These are phyloP conservation scores for Penicillium sp. DNA, from an alignment of 2,329 filamentous ascomycete species.

Conservation along the genomic window DNA sequence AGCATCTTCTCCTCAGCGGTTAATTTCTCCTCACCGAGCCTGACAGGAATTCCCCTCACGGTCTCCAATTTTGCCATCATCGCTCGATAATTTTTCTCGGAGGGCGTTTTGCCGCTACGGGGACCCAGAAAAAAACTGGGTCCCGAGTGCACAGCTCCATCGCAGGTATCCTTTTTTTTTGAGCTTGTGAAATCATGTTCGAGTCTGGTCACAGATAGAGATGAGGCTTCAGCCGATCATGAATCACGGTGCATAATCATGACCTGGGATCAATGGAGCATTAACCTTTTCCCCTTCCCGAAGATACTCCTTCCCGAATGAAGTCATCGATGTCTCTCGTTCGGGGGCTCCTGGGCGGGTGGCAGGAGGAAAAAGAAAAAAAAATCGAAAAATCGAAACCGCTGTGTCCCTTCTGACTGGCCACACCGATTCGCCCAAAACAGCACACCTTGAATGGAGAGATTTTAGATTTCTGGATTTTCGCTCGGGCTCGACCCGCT, in stretches of 20 bases:
- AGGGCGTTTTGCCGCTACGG: conserved; percentile 1
- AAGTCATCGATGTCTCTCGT: neutral
- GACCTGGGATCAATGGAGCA: no score
- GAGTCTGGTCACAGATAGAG: neutral
- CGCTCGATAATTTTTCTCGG: conserved; percentile 1
- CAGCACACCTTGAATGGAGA: conserved; percentile 24
- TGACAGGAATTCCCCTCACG: conserved; percentile 20
- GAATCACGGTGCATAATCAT: neutral
- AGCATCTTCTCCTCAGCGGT: conserved; percentile 21
- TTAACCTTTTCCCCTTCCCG: neutral
- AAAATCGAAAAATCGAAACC: neutral
- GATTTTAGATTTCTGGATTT: neutral
- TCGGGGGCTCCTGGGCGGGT: neutral
- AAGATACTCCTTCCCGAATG: neutral
- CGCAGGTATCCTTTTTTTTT: neutral
- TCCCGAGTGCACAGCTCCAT: conserved; percentile 10
- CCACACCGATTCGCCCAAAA: conserved; percentile 45
- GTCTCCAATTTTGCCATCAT: conserved; percentile 26
- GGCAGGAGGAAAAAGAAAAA: neutral
- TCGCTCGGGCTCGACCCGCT: neutral
- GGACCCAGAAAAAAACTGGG: conserved; percentile 17
- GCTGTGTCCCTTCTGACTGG: conserved; percentile 3
- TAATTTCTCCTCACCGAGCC: conserved; percentile 31
- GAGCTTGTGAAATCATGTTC: neutral
- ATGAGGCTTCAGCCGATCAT: neutral